A percentile compares a stretch with the other conserved stretches of the same genome.
These are phyloP conservation scores for Trichoderma polysporum DNA, from an alignment of 2,329 filamentous ascomycete species.

Conservation along the genomic window DNA sequence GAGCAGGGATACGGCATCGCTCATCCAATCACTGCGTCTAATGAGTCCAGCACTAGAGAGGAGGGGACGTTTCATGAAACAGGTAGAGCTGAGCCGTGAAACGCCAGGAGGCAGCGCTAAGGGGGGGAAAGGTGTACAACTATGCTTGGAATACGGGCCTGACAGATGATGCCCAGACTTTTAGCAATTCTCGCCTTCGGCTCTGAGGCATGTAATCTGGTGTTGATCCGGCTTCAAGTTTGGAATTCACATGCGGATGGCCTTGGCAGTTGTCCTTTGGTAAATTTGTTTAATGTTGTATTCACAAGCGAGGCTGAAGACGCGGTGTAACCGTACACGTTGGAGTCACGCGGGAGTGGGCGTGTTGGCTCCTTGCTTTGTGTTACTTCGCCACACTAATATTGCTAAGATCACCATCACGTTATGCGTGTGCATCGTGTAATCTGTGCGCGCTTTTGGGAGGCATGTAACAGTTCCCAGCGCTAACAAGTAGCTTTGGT, in stretches of 20 bases:
- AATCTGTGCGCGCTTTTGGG: not conserved
- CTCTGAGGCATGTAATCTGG: not conserved
- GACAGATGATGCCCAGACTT: not conserved
- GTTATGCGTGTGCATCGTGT: not conserved
- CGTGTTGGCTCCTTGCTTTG: not conserved
- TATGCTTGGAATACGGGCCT: not conserved
- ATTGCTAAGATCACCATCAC: not conserved
- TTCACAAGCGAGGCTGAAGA: not conserved
- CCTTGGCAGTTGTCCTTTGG: not conserved
- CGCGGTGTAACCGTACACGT: not conserved
- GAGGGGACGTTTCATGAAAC: conserved; percentile 17
- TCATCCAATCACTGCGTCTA: conserved; percentile 9
- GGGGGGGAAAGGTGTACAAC: not conserved
- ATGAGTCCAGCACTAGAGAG: not conserved
- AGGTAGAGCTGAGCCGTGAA: conserved; percentile 16
- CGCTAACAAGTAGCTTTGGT: too few relatives aligned
- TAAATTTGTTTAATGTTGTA: not conserved
- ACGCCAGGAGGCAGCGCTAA: conserved; percentile 14
- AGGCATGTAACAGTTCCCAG: not conserved
- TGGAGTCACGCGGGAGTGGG: conserved; percentile 22
- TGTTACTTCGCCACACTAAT: not conserved
- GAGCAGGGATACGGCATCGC: not conserved
- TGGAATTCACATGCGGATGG: not conserved
- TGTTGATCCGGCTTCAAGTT: not conserved
- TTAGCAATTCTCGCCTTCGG: too few relatives aligned